Evolutionary conservation across 768 basidiomycete species (phyloP), one percentile per base, ranked within the genome.

Genomic region (Cyathus striatus): DNA sequence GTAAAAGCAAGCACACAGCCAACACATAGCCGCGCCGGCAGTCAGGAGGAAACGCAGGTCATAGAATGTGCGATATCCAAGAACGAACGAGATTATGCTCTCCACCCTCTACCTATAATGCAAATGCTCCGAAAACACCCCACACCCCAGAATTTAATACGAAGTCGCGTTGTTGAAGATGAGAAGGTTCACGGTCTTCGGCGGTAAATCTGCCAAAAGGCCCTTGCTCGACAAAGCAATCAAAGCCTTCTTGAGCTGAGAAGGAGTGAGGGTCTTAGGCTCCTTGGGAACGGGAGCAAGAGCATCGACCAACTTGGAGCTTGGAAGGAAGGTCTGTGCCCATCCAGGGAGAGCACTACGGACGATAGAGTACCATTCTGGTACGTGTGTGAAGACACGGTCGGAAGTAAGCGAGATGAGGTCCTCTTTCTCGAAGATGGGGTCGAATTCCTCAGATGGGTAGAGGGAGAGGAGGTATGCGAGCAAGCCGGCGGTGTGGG

Each of bases 381-480:
- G 48, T 40, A 43, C 54, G 49, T 10, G 56, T 52, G 17, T 49
- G 57, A 64, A 56, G 42, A 63, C 34, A 51, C 56, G 45, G 55
- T 71, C 60, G 33, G 65, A 50, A 22, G 59, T 52, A 36, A 63
- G 54, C n/a, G 56, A 54, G 42, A 68, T 41, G 16, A 73, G 60
- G 35, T 67, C 49, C 43, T 66, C 58, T 17, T 60, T 46, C 43
- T 63, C 55, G 47, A 79, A 53, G 4, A 50, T 42, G 14, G 85
- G 83, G 60, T 80, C 57, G 61, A 89, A 90, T 1, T 69, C 62
- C 38, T 62, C 50, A 0, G 81, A 81, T 3, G 86, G 87, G 67
- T 93, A 87, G 56, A 95, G 76, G 20, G 90, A 92, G 45, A 98
- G 78, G 49, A 92, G 76, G 75, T 98, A 98, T 10, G 94, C 94